phyloP scores from a whole-genome alignment of 2,329 filamentous ascomycete species.

The Colletotrichum paranaense region DNA sequence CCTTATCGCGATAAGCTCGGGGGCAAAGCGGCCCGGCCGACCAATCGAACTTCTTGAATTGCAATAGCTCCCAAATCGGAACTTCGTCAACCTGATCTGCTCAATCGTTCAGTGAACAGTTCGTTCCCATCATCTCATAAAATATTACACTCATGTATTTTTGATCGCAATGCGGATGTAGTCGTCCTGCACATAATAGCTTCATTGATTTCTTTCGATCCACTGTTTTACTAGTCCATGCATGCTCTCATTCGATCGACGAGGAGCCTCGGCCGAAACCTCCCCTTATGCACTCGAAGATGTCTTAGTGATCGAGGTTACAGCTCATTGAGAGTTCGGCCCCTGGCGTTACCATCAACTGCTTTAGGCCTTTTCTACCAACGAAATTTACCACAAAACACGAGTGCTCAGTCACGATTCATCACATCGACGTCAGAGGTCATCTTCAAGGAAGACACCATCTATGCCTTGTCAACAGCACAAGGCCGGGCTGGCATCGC shows the following conservation, averaged over 20 bases:
- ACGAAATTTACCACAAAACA: too few relatives aligned
- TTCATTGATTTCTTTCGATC: background rate
- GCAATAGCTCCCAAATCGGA: constrained; percentile 20
- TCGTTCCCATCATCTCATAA: background rate
- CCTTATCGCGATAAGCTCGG: constrained; percentile 35
- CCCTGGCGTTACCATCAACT: background rate
- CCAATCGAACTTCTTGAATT: constrained; percentile 26
- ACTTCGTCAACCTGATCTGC: background rate
- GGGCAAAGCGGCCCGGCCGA: constrained; percentile 14
- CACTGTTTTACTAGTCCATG: constrained; percentile 5
- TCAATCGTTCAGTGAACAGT: background rate
- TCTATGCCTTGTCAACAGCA: constrained; percentile 92
- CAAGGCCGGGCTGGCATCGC: constrained; percentile 90
- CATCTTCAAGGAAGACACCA: constrained; percentile 67
- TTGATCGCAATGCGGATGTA: background rate
- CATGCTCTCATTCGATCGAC: background rate
- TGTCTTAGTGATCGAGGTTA: constrained; percentile 23
- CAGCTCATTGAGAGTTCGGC: background rate
- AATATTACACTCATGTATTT: background rate
- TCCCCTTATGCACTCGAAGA: constrained; percentile 6
- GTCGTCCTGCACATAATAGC: background rate
- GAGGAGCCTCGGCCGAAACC: constrained; percentile 22
- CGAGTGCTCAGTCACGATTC: background rate
- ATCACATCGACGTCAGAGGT: background rate
- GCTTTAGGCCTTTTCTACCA: background rate